A percentile compares a stretch with the other conserved stretches of the same genome.
phyloP scores from a whole-genome alignment of 1,284 basidiomycete species.

The Papiliotrema flavescens region DNA sequence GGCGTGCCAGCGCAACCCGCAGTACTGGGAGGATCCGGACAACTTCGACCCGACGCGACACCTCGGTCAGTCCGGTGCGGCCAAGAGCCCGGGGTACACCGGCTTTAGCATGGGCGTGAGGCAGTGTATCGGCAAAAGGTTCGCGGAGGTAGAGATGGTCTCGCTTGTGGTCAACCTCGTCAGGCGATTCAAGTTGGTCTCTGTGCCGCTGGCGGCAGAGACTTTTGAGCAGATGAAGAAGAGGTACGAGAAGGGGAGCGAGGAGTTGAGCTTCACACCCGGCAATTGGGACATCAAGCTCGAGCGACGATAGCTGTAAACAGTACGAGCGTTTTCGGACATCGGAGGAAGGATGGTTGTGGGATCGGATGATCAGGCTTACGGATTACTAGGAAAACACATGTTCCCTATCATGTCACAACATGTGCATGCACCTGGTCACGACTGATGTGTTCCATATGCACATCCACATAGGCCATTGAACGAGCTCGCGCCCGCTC shows the following conservation, averaged over 20 bases:
- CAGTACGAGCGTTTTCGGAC: too few species aligned
- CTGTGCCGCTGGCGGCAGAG: constrained; percentile 28
- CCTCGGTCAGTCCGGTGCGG: constrained; percentile 25
- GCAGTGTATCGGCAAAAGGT: constrained; percentile 58
- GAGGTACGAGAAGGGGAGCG: constrained; percentile 13
- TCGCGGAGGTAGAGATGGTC: constrained; percentile 50
- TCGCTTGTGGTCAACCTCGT: constrained; percentile 55
- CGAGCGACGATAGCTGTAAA: constrained; percentile 5
- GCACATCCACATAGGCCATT: too few species aligned
- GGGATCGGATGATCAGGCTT: too few species aligned
- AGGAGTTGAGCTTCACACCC: constrained; percentile 23
- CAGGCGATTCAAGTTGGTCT: constrained; percentile 53
- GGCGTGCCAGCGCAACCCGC: constrained; percentile 46
- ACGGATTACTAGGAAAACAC: too few species aligned
- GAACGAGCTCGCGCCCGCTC: too few species aligned
- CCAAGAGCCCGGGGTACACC: constrained; percentile 42
- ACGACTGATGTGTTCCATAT: too few species aligned
- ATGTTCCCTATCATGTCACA: too few species aligned
- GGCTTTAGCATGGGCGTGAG: constrained; percentile 57
- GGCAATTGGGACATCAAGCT: constrained; percentile 15
- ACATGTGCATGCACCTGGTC: too few species aligned
- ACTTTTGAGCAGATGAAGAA: constrained; percentile 52
- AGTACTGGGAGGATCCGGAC: constrained; percentile 56
- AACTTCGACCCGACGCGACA: constrained; percentile 57
- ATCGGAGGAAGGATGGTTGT: too few species aligned